A percentile compares a stretch with the other conserved stretches of the same genome.
Evolutionary conservation across 2,329 filamentous ascomycete species (phyloP).

Genomic region (Aspergillus aculeatinus): DNA sequence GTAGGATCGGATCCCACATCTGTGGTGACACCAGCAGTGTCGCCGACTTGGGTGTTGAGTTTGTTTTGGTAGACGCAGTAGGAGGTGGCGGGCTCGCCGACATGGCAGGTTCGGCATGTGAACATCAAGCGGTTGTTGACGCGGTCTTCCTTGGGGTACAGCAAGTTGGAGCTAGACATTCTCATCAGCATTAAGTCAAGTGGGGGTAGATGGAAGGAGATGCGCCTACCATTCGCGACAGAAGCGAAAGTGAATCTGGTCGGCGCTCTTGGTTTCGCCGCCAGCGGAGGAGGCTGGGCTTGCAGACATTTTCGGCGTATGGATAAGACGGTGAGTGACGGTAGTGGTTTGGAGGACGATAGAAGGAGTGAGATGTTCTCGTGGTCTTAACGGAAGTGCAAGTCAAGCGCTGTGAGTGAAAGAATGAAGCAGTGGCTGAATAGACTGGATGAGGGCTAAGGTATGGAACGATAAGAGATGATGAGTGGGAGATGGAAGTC

Average conservation of each 20-base stretch:
- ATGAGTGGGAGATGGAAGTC: constrained; percentile 7
- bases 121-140: constrained; percentile 83
- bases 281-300: constrained; percentile 44
- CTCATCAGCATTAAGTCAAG: constrained; percentile 20
- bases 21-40: constrained; percentile 95
- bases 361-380: not conserved
- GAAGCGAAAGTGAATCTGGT: constrained; percentile 95
- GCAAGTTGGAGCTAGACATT: constrained; percentile 75
- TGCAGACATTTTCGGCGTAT: constrained; percentile 37
- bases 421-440: not conserved
- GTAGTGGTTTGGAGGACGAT: not conserved
- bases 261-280: constrained; percentile 44
- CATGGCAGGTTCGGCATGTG: constrained; percentile 92
- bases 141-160: constrained; percentile 94
- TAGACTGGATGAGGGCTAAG: not conserved
- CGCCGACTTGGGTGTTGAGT: constrained; percentile 84
- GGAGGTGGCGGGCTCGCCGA: constrained; percentile 79
- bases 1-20: constrained; percentile 97
- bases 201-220: not conserved
- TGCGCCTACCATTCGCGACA: constrained; percentile 81
- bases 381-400: not conserved
- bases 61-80: constrained; percentile 95
- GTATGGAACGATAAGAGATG: not conserved
- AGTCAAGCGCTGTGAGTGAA: not conserved
- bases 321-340: not conserved